Evolutionary conservation across 2,329 filamentous ascomycete genomes (phyloP), one percentile per base, ranked within the genome.

Genomic region (Fusarium neocosmosporiellum): DNA sequence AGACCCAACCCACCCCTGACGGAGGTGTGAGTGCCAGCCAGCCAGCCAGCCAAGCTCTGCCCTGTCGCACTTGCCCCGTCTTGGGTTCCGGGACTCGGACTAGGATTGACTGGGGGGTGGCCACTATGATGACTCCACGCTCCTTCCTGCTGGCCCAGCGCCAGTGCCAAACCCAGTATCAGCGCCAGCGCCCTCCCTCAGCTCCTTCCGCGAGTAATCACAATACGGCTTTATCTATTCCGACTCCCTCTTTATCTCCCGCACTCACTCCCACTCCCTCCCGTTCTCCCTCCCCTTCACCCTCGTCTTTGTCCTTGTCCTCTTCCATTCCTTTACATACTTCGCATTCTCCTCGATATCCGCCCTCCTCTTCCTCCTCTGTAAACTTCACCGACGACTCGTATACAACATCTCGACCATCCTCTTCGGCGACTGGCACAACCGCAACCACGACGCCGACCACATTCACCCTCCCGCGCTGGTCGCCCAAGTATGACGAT

Each of bases 401-500:
- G 20, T 59, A 64, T 58, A 63, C 62, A 57, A 34, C 66, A 55
- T 41, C 66, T 54, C 63, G 33, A 22, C 29, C 59, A 46, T 59
- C 63, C 54, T 31, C 59, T 62, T 63, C 66, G 65, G 61, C 63
- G 48, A 55, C 64, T 59, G 62, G 67, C 59, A 53, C 72, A n/a
- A 59, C 69, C 55, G 36, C 70, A 60, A 70, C 73, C n/a, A 61
- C 74, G 34, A 68, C 73, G 63, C 62, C 69, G 34, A 68, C 76
- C 36, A 65, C 55, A 41, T 66, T 74, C 59, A 70, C 71, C 55
- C 65, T 72, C 24, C 48, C 66, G 66, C 75, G 71, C 69, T 75
- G 73, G 75, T 75, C 74, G 69, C 69, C 77, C 62, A 79, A 80
- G 73, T 77, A 80, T 80, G 78, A 78, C 76, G 73, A 75, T 71